Evolutionary conservation across 1,284 basidiomycete genomes (phyloP).

Genomic region (Malassezia brasiliensis): DNA sequence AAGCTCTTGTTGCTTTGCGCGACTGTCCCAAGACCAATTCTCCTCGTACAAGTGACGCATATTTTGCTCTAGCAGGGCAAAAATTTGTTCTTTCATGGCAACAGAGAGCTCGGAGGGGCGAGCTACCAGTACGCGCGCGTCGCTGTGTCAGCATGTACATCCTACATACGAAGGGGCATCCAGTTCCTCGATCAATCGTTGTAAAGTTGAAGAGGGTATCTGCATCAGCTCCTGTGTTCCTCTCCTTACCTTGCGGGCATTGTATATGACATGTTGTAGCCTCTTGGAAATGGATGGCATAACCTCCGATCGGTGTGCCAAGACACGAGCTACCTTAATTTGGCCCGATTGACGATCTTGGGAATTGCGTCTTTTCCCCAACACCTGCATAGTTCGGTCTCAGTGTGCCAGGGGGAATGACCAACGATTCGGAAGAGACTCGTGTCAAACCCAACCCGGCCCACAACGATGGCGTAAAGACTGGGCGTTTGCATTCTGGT

Average conservation of each 20-base stretch:
- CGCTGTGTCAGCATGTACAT: not conserved
- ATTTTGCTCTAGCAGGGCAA: constrained; percentile 9
- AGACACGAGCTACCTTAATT: too few species aligned
- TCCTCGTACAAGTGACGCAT: constrained; percentile 11
- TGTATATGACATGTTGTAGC: not conserved
- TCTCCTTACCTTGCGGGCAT: not conserved
- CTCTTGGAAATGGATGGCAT: too few species aligned
- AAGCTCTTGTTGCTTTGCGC: constrained; percentile 7
- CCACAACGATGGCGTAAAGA: too few species aligned
- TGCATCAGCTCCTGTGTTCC: not conserved
- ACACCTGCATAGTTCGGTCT: too few species aligned
- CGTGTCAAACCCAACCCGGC: too few species aligned
- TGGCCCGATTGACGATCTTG: too few species aligned
- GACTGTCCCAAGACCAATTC: not conserved
- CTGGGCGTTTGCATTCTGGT: not conserved
- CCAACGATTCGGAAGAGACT: too few species aligned
- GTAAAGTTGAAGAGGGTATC: not conserved
- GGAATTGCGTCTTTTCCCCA: too few species aligned
- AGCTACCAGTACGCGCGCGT: not conserved
- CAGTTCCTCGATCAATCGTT: not conserved
- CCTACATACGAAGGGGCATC: too few species aligned
- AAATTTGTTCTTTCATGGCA: not conserved
- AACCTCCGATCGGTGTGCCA: too few species aligned
- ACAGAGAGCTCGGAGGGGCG: constrained; percentile 2
- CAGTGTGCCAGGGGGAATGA: too few species aligned